These are phyloP conservation scores for Pelargonium fulgidum DNA, from an alignment of 441 rosid species.

Conservation along the genomic window DNA sequence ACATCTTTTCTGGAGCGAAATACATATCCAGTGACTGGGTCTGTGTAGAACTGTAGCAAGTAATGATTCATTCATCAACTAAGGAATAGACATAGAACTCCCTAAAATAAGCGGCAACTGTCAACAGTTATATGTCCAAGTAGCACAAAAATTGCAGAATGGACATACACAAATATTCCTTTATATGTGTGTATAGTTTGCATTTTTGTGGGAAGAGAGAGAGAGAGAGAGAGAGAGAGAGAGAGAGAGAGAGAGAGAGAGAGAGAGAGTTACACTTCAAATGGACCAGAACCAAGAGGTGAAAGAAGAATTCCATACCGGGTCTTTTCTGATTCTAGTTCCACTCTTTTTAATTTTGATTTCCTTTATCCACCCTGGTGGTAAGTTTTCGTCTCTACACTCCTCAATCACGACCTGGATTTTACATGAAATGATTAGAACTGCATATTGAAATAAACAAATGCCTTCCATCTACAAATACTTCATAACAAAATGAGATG, in stretches of 20 bases:
- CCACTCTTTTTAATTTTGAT: constrained; percentile 24
- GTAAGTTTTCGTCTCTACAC: constrained; percentile 29
- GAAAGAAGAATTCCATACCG: constrained; percentile 25
- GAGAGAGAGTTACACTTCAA: background rate
- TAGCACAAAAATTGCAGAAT: background rate
- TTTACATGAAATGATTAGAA: constrained; percentile 10
- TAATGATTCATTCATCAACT: constrained; percentile 6
- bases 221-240: background rate
- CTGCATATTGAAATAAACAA: constrained; percentile 9
- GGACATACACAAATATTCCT: background rate
- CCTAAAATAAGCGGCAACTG: background rate
- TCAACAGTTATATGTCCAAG: background rate
- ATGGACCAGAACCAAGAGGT: constrained; percentile 6
- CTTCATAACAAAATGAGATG: background rate
- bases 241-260: background rate
- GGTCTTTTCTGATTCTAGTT: constrained; percentile 28
- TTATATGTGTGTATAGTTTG: no score
- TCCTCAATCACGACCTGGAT: constrained; percentile 29
- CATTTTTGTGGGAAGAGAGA: background rate
- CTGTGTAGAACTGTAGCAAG: constrained; percentile 36
- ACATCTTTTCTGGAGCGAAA: constrained; percentile 38
- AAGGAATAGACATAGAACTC: background rate
- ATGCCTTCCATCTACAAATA: background rate
- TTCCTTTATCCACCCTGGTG: constrained; percentile 42
- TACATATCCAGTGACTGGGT: constrained; percentile 36